Percentiles rank a stretch among this genome's conserved stretches.
These are phyloP conservation scores for Amylocystis lapponica DNA, from an alignment of 768 basidiomycete species.

Conservation along the genomic window DNA sequence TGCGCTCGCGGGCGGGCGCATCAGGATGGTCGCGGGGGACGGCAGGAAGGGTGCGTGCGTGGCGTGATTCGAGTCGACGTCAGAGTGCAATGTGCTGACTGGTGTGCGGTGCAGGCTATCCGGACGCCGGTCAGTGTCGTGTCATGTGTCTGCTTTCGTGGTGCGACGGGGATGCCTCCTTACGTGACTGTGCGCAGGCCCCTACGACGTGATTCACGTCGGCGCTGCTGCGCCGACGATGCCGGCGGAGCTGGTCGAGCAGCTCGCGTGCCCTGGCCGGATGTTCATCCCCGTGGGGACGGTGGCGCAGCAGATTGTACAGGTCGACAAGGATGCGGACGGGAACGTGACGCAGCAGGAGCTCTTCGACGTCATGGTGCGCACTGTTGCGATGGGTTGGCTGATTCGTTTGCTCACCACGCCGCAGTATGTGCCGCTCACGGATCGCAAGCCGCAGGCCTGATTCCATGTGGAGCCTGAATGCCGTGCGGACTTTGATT, in stretches of 20 bases:
- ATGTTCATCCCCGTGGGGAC: conserved; percentile 94
- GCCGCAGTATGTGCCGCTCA: too few species aligned
- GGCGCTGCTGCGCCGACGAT: conserved; percentile 83
- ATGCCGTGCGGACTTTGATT: too few species aligned
- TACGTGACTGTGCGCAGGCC: too few species aligned
- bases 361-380: conserved; percentile 84
- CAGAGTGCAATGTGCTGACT: too few species aligned
- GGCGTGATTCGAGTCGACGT: too few species aligned
- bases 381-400: too few species aligned
- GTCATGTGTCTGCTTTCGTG: too few species aligned
- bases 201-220: conserved; percentile 75
- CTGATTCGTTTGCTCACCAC: too few species aligned
- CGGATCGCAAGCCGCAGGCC: too few species aligned
- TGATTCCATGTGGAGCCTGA: too few species aligned
- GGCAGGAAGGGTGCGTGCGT: conserved; percentile 64
- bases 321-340: conserved; percentile 71
- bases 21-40: conserved; percentile 70
- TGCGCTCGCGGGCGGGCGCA: conserved; percentile 46
- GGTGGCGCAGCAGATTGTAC: conserved; percentile 36
- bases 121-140: background rate
- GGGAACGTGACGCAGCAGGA: conserved; percentile 60
- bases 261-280: conserved; percentile 67
- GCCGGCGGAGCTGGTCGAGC: conserved; percentile 68
- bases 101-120: too few species aligned
- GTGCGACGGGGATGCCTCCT: too few species aligned